phyloP scores from a whole-genome alignment of 1,139 yeast species.

The Suhomyces anneliseae region DNA sequence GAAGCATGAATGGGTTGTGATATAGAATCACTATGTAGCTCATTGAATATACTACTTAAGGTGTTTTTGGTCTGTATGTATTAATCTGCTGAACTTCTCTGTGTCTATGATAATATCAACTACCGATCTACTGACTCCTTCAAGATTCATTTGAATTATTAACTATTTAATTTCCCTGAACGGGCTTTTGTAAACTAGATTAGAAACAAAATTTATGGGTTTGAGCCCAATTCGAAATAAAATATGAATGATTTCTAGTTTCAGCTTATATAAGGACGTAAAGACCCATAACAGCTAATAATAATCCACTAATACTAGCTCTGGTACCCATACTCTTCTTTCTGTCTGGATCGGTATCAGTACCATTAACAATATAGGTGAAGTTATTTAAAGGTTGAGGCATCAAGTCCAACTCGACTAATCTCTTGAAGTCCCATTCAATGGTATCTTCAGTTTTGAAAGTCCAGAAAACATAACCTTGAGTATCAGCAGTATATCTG shows the following conservation, averaged over 20 bases:
- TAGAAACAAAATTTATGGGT: no score
- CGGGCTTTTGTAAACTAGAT: no score
- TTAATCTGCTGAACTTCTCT: no score
- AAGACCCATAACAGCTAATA: neutral
- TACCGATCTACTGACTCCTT: no score
- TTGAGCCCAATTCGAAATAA: no score
- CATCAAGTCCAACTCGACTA: slow-evolving; percentile 50
- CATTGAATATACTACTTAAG: no score
- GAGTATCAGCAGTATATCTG: slow-evolving; percentile 38
- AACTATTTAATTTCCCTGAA: no score
- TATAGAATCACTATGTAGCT: neutral
- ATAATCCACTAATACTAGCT: neutral
- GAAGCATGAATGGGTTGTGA: neutral
- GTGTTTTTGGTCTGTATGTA: no score
- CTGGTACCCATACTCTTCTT: slow-evolving; percentile 1
- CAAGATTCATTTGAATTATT: no score
- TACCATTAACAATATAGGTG: slow-evolving; percentile 40
- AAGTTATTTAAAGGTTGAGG: slow-evolving; percentile 60
- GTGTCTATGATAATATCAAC: no score
- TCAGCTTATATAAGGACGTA: neutral
- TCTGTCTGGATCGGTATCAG: slow-evolving; percentile 25
- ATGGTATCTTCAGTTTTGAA: slow-evolving; percentile 62
- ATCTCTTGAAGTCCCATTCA: slow-evolving; percentile 62
- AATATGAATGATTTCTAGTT: no score
- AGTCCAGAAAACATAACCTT: slow-evolving; percentile 72